These are phyloP conservation scores for Wickerhamiella alocasiicola DNA, from an alignment of 805 yeast genomes.

Conservation along the genomic window DNA sequence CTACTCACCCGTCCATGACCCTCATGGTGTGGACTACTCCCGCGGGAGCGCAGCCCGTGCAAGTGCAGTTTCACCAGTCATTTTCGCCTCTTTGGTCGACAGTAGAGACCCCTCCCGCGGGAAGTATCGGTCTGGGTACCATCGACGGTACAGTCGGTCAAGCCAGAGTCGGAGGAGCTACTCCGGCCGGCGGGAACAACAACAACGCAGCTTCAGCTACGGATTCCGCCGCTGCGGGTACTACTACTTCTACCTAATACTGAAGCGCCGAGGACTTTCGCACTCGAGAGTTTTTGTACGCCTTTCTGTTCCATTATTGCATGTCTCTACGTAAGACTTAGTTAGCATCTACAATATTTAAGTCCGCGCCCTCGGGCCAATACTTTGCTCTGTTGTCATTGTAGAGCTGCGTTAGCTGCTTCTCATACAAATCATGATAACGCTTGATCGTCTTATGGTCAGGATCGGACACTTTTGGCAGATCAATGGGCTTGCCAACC, in stretches of 20 bases:
- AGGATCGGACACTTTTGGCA: conserved; percentile 19
- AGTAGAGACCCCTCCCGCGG: conserved; percentile 41
- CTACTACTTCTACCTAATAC: too few relatives aligned
- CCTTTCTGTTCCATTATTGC: too few relatives aligned
- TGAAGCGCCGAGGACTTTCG: too few relatives aligned
- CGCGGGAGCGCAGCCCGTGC: conserved; percentile 24
- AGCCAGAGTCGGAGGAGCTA: neutral
- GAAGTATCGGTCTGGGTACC: conserved; percentile 68
- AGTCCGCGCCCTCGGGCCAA: conserved; percentile 8
- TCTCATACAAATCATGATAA: conserved; percentile 60
- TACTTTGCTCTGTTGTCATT: conserved; percentile 43
- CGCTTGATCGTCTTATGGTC: conserved; percentile 21
- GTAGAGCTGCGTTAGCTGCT: conserved; percentile 49
- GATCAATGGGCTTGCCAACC: conserved; percentile 32
- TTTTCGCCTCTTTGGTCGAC: conserved; percentile 29
- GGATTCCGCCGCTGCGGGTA: too few relatives aligned
- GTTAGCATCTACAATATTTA: neutral
- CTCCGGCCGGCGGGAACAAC: neutral
- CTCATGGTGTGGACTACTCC: conserved; percentile 4
- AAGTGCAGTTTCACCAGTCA: conserved; percentile 32
- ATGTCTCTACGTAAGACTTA: too few relatives aligned
- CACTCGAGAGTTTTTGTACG: too few relatives aligned
- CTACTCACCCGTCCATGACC: neutral
- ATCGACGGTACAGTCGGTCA: conserved; percentile 54
- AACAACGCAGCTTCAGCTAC: too few relatives aligned